Percentiles rank a stretch among this genome's conserved stretches.
These are phyloP conservation scores for Saturnispora silvae DNA, from an alignment of 805 yeast species.

Conservation along the genomic window DNA sequence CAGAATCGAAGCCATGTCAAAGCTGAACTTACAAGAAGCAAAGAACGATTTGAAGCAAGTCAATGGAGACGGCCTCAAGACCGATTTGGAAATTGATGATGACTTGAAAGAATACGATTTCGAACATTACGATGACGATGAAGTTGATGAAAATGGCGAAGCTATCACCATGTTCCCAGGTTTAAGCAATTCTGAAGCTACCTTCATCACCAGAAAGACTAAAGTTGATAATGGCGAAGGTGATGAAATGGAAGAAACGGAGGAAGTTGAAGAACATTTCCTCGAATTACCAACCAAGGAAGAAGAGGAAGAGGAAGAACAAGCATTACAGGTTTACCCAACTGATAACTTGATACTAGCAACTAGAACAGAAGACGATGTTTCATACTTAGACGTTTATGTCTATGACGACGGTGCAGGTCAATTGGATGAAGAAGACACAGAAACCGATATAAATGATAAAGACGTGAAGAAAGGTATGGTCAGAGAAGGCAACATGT, in stretches of 20 bases:
- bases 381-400: conserved; percentile 85
- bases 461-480: conserved; percentile 68
- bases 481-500: conserved; percentile 63
- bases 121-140: conserved; percentile 73
- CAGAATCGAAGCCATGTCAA: conserved; percentile 77
- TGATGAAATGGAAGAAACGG: conserved; percentile 25
- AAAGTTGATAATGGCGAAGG: conserved; percentile 36
- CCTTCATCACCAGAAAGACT: conserved; percentile 35
- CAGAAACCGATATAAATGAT: conserved; percentile 53
- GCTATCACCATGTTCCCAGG: conserved; percentile 65
- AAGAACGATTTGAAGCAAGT: conserved; percentile 22
- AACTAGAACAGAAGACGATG: conserved; percentile 91
- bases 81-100: conserved; percentile 60
- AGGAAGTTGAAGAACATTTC: conserved; percentile 46
- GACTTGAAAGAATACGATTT: conserved; percentile 82
- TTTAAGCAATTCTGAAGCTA: conserved; percentile 45
- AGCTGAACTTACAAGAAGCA: conserved; percentile 71
- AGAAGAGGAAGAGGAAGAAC: conserved; percentile 66
- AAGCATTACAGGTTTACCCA: conserved; percentile 77
- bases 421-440: conserved; percentile 41
- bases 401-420: conserved; percentile 92
- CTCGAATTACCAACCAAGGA: conserved; percentile 51
- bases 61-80: conserved; percentile 26
- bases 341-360: conserved; percentile 85
- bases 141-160: conserved; percentile 42